Base-by-base conservation (phyloP, 305 asterid genomes). In the Plantago coronopus region DNA sequence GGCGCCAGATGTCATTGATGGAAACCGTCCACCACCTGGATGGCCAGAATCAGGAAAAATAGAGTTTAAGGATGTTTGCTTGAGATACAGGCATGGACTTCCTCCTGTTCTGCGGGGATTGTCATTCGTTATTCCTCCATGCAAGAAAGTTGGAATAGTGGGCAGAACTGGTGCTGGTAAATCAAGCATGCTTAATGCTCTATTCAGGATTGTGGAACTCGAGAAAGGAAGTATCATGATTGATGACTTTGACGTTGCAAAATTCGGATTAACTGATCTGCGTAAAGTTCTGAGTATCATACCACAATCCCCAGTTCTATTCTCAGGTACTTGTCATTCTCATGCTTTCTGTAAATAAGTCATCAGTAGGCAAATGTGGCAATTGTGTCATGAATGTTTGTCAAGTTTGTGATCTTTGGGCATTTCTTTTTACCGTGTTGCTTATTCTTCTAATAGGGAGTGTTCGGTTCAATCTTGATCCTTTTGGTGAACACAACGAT, bases 141-240 rank as follows among this genome's bases (percentile, higher is more conserved):
- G 84, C 66, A 88, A 80, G 69, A 89, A 91, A 71, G 94, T 86
- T 15, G 98, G 98, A 48, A 83, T 91, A 54, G 97, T 91, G 59
- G 98, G 98, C 59, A 84, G 98, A 68, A 91, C 98, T 18, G 98
- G 98, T 45, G 98, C 98, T 59, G 98, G 98, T 64, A 91, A 91
- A 76, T 91, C 98, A 29, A 91, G 98, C 84, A 84, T 91, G 97
- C 77, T 91, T 56, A 91, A 91, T 79, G 94, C 97, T 13, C 78
- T 93, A 37, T 93, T 93, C 74, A 72, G 98, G 72, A 84, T 93
- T 42, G 97, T 93, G 69, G 95, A 87, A 57, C 84, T 80, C 49
- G 95, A 87, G 71, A 83, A 79, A 61, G 98, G 98, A 50, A 78
- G 89, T 69, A 87, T 93, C 66, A 19, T 89, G 57, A 82, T 89